Evolutionary conservation across 2,329 filamentous ascomycete species (phyloP), one percentile per base, ranked within the genome.

Genomic region (Tolypocladium capitatum): DNA sequence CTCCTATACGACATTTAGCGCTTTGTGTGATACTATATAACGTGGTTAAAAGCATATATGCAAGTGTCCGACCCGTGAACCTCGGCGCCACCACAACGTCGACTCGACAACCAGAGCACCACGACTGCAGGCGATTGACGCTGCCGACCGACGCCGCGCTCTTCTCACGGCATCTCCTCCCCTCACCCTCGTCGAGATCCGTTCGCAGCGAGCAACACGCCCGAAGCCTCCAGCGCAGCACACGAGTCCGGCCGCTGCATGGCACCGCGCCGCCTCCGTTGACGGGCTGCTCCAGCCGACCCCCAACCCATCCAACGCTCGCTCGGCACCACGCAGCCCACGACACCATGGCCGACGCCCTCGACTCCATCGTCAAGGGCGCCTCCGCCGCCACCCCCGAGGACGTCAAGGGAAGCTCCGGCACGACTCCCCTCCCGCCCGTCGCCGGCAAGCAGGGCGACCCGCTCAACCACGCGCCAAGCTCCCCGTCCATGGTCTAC

Each of bases 401-500:
- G 18, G 65, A 67, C 56, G 69, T 69, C 53, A 68, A 68, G 50
- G 51, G 53, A 48, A 55, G 47, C 18, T 62, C 69, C 46, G 58
- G 64, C 56, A 68, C 68, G 46, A 68, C 67, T 59, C 64, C 70
- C 57, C 68, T 72, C 60, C 55, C 63, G 54, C 63, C 71, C 53
- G 56, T 69, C 53, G 55, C 69, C 56, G 58, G 57, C 56, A 75
- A 73, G 57, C 65, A 71, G 28, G 68, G 70, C 61, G 88, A 94
- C 62, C 87, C 88, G 28, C 77, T 91, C 52, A 83, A 81, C 57
- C 81, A 83, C 52, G 80, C 91, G 16, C 90, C 90, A n/a, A 91
- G 86, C 61, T 88, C 87, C 16, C 90, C 90, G 42, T 87, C 88
- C 47, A 92, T 95, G 73, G 96, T 98, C 61, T 98, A 98, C 69